Conservation (phyloP, 2,329 filamentous ascomycete genomes). For the Fusarium subglutinans region DNA sequence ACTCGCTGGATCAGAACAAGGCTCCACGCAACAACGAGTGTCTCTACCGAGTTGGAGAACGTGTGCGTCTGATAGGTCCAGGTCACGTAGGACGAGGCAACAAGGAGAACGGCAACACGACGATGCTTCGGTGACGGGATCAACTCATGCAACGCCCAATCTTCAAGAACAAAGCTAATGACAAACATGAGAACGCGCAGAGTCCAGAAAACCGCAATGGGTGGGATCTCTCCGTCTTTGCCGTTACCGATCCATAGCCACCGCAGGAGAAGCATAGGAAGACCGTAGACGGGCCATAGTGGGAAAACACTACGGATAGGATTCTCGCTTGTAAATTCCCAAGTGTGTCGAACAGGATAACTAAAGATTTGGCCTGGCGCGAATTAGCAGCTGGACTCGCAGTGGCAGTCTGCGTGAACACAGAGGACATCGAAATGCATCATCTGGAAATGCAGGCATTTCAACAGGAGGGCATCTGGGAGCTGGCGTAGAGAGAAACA, state of each 20-base stretch:
- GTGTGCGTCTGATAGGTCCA: conserved; percentile 99
- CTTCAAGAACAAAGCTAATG: conserved; percentile 94
- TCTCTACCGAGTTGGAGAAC: conserved; percentile 97
- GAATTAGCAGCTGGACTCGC: conserved; percentile 20
- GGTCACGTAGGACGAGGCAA: conserved; percentile 96
- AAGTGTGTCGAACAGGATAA: conserved; percentile 89
- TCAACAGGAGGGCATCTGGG: neutral
- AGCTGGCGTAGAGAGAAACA: conserved; percentile 42
- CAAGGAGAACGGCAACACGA: conserved; percentile 79
- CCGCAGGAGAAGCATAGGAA: conserved; percentile 91
- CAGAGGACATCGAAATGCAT: neutral
- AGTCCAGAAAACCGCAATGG: conserved; percentile 89
- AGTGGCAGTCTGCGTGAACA: neutral
- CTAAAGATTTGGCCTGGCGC: conserved; percentile 84
- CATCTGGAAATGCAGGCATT: neutral
- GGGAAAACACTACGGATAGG: conserved; percentile 97
- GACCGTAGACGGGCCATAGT: conserved; percentile 92
- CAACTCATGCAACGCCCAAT: conserved; percentile 96
- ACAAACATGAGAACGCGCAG: conserved; percentile 91
- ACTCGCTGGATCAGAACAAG: conserved; percentile 92
- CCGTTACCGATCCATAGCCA: conserved; percentile 93
- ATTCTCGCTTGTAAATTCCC: conserved; percentile 91
- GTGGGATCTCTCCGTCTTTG: conserved; percentile 77
- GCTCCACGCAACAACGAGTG: conserved; percentile 90
- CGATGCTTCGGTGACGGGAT: conserved; percentile 78